Evolutionary conservation across 2,329 filamentous ascomycete genomes (phyloP), one percentile per base, ranked within the genome.

Genomic region (Colletotrichum salicis): DNA sequence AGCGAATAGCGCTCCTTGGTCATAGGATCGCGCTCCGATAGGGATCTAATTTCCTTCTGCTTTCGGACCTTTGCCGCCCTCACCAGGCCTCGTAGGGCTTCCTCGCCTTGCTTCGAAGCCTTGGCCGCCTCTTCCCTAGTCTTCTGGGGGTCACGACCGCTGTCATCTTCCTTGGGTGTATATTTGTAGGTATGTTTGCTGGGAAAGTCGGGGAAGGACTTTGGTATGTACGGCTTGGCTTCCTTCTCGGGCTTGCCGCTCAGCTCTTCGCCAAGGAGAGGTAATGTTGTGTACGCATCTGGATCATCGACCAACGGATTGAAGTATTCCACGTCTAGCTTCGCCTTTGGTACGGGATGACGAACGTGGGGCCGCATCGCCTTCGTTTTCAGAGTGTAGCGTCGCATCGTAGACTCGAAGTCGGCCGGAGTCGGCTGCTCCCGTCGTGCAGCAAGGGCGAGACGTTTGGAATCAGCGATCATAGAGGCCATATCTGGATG

Each of bases 131-230:
- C 87, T 64, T 89, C 86, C 29, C 89, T 85, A 56, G 90, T 88
- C 77, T 87, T 88, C 75, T 89, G 86, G 0, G 88, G 85, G 70
- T 91, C 87, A 8, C 84, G 82, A 19, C 80, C 79, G 22, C 80
- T 82, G 52, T 81, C 82, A 71, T 87, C 83, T 22, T 87, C 83
- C 41, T 86, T 84, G 2, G 87, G 86, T 0, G 90, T 92, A 76
- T 87, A 88, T 51, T 85, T 87, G 79, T 91, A 92, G 4, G 90
- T 92, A 76, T 92, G 89, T 57, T 87, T 88, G 77, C 89, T 91
- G 0, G 90, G 90, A 71, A 92, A 92, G 11, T 86, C 84, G 0
- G 90, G 90, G 63, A 92, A 90, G 0, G 85, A 84, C 45, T 81
- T 80, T 0, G 90, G 90, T 12, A 92, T 90, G 78, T 89, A 91